Evolutionary conservation across 129 eudicot species (phyloP).

Genomic region (Sambucus nigra): DNA sequence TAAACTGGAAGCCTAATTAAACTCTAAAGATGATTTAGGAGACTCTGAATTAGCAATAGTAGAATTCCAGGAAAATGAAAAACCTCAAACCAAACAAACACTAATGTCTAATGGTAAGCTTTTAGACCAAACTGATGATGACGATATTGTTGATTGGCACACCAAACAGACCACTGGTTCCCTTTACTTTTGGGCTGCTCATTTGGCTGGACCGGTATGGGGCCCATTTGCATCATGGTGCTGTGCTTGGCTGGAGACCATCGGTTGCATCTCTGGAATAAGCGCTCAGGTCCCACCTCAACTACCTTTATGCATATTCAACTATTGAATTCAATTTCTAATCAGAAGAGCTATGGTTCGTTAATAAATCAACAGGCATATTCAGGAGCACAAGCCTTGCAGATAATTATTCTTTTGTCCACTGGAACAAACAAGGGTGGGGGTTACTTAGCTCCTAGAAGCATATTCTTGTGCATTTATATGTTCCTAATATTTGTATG

Average conservation of each 20-base stretch:
- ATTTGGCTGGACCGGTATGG: constrained; percentile 39
- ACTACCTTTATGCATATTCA: background rate
- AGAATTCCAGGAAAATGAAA: too few relatives aligned
- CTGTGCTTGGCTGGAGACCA: constrained; percentile 47
- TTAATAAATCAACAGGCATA: constrained; percentile 17
- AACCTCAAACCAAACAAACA: too few relatives aligned
- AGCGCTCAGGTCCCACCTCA: constrained; percentile 23
- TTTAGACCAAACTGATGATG: background rate
- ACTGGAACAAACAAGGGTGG: constrained; percentile 40
- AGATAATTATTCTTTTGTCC: constrained; percentile 27
- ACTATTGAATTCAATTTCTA: background rate
- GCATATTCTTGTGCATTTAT: constrained; percentile 36
- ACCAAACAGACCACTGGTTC: constrained; percentile 35
- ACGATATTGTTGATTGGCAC: background rate
- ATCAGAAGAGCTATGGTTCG: background rate
- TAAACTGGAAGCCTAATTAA: too few relatives aligned
- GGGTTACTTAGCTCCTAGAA: constrained; percentile 33
- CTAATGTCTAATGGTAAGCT: too few relatives aligned
- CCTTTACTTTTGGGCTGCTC: constrained; percentile 37
- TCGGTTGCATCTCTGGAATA: constrained; percentile 34
- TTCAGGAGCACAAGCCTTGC: constrained; percentile 36
- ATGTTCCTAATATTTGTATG: constrained; percentile 21
- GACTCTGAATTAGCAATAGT: too few relatives aligned
- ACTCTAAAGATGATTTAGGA: too few relatives aligned
- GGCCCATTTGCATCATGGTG: constrained; percentile 50